phyloP scores from a whole-genome alignment of 1,139 yeast species.

The Scheffersomyces parashehatae region DNA sequence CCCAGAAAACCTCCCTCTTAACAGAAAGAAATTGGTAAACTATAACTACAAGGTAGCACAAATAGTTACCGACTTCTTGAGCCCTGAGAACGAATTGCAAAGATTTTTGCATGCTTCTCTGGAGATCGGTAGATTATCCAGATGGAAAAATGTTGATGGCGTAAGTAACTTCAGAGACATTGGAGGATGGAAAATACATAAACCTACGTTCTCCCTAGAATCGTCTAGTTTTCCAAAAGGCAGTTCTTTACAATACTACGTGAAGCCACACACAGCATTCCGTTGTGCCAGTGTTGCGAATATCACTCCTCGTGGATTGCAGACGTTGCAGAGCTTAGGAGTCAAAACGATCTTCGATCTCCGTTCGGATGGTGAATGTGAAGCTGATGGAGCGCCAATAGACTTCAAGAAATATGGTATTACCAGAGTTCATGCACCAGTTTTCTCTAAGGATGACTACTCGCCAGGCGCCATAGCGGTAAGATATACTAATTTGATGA shows the following conservation, averaged over 20 bases:
- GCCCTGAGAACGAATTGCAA: slow-evolving; percentile 47
- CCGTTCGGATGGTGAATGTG: slow-evolving; percentile 62
- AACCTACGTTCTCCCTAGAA: slow-evolving; percentile 25
- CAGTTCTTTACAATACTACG: slow-evolving; percentile 28
- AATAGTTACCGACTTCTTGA: slow-evolving; percentile 52
- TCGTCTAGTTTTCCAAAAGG: slow-evolving; percentile 4
- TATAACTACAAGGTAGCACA: slow-evolving; percentile 59
- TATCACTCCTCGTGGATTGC: slow-evolving; percentile 49
- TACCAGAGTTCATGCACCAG: slow-evolving; percentile 59
- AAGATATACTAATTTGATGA: slow-evolving; percentile 56
- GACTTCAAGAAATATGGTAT: slow-evolving; percentile 42
- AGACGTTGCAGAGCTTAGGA: slow-evolving; percentile 43
- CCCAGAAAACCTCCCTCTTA: slow-evolving; percentile 44
- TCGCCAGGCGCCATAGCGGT: slow-evolving; percentile 68
- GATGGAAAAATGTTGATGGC: slow-evolving; percentile 70
- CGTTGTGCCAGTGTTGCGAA: slow-evolving; percentile 64
- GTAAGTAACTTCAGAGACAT: slow-evolving; percentile 74
- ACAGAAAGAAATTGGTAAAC: slow-evolving; percentile 47
- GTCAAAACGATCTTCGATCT: slow-evolving; percentile 66
- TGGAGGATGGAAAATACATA: slow-evolving; percentile 67
- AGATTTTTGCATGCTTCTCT: slow-evolving; percentile 48
- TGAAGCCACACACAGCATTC: slow-evolving; percentile 57
- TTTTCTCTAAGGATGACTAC: slow-evolving; percentile 55
- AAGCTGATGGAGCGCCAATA: slow-evolving; percentile 47
- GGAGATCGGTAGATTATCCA: slow-evolving; percentile 39